phyloP scores from a whole-genome alignment of 495 filamentous ascomycete genomes.

The Entonaema liquescens region DNA sequence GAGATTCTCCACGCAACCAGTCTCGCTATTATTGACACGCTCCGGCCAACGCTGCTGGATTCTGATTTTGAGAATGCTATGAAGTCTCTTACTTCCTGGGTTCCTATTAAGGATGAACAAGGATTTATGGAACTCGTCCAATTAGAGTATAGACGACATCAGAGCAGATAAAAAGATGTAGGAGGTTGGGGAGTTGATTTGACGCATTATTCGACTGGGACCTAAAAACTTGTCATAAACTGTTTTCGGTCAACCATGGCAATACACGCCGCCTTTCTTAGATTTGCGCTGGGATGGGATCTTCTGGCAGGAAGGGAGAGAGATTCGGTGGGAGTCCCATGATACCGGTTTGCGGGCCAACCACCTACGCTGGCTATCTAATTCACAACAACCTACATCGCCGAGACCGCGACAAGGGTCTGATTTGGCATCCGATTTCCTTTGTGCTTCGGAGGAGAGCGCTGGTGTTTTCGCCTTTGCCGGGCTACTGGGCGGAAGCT shows the following conservation, averaged over 20 bases:
- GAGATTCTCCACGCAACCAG: slow-evolving; percentile 92
- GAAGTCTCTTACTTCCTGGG: slow-evolving; percentile 96
- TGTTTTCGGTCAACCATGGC: neutral
- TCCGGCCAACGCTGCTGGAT: slow-evolving; percentile 88
- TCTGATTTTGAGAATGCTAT: slow-evolving; percentile 98
- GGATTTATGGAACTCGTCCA: slow-evolving; percentile 93
- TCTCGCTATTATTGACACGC: slow-evolving; percentile 90
- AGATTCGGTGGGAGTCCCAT: neutral
- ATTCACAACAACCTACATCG: slow-evolving; percentile 20
- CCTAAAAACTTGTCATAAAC: neutral
- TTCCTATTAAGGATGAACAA: slow-evolving; percentile 95
- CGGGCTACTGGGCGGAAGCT: slow-evolving; percentile 22
- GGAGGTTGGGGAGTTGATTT: slow-evolving; percentile 17
- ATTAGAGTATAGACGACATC: slow-evolving; percentile 85
- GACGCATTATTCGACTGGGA: neutral
- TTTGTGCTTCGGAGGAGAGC: slow-evolving; percentile 34
- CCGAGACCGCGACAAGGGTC: slow-evolving; percentile 34
- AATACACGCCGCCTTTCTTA: slow-evolving; percentile 1
- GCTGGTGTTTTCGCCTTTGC: slow-evolving; percentile 29
- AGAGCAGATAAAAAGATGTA: slow-evolving; percentile 48
- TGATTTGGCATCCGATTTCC: slow-evolving; percentile 18
- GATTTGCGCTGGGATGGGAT: slow-evolving; percentile 1
- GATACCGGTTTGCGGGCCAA: slow-evolving; percentile 9
- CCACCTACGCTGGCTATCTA: slow-evolving; percentile 1
- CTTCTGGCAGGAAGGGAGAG: neutral